Evolutionary conservation across 768 basidiomycete genomes (phyloP).

Genomic region (Cyclocybe cylindracea): DNA sequence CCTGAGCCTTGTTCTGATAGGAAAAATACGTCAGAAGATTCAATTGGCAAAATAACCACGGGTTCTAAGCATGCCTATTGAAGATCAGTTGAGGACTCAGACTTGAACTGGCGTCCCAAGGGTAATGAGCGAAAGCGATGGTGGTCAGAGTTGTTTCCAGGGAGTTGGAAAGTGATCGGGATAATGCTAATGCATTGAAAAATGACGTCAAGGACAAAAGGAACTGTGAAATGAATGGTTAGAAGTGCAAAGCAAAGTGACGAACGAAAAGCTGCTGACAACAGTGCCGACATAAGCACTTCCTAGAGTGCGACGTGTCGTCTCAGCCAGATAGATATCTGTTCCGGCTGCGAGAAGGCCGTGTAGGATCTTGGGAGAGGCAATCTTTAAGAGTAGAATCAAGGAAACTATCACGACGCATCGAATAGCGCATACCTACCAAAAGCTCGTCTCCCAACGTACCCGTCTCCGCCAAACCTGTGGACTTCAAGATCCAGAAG

Average conservation of each 20-base stretch:
- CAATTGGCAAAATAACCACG: background rate
- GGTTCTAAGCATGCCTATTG: conserved; percentile 30
- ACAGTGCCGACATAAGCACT: conserved; percentile 55
- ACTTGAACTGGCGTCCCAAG: conserved; percentile 54
- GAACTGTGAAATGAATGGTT: conserved; percentile 43
- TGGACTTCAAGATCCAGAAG: conserved; percentile 67
- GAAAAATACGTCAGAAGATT: conserved; percentile 8
- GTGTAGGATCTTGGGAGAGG: conserved; percentile 74
- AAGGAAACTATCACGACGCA: background rate
- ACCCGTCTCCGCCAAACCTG: conserved; percentile 47
- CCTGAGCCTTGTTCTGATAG: conserved; percentile 31
- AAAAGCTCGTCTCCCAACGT: conserved; percentile 48
- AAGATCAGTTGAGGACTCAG: conserved; percentile 39
- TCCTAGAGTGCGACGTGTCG: conserved; percentile 62
- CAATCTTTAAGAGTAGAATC: conserved; percentile 47
- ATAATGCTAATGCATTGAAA: conserved; percentile 83
- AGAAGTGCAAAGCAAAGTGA: background rate
- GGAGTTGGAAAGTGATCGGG: conserved; percentile 91
- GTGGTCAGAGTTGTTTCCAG: conserved; percentile 86
- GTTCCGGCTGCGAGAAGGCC: conserved; percentile 77
- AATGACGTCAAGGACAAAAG: conserved; percentile 83
- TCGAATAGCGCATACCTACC: conserved; percentile 47
- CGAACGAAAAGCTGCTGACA: conserved; percentile 46
- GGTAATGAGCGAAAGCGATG: conserved; percentile 76
- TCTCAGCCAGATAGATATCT: conserved; percentile 70